Percentiles rank a stretch among this genome's conserved stretches.
phyloP scores from a whole-genome alignment of 2,329 filamentous ascomycete genomes.

The Pleomassaria siparia region DNA sequence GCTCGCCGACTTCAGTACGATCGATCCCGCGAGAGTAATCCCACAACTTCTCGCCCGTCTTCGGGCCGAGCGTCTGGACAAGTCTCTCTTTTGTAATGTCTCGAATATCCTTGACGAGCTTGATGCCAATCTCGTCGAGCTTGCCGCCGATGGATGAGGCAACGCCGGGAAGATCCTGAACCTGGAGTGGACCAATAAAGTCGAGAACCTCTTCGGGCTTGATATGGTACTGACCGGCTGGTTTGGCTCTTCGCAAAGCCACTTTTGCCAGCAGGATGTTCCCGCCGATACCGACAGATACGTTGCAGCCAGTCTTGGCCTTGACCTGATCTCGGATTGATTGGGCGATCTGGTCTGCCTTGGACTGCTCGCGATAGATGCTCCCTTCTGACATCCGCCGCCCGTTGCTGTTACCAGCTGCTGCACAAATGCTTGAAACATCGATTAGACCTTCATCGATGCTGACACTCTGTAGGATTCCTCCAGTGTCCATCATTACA shows the following conservation, averaged over 20 bases:
- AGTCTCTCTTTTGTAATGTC: conserved; percentile 75
- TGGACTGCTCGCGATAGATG: conserved; percentile 75
- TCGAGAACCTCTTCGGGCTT: conserved; percentile 77
- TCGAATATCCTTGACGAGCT: conserved; percentile 79
- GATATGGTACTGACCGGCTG: conserved; percentile 87
- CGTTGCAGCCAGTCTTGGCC: conserved; percentile 75
- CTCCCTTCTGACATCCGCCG: conserved; percentile 66
- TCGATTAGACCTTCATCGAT: conserved; percentile 94
- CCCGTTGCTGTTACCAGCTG: conserved; percentile 67
- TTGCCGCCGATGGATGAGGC: conserved; percentile 86
- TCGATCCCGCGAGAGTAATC: conserved; percentile 92
- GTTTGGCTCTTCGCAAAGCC: conserved; percentile 87
- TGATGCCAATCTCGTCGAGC: conserved; percentile 82
- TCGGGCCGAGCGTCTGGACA: conserved; percentile 74
- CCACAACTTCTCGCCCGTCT: conserved; percentile 87
- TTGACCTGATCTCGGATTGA: conserved; percentile 70
- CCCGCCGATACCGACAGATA: conserved; percentile 87
- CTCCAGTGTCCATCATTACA: conserved; percentile 75
- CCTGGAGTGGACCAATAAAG: conserved; percentile 74
- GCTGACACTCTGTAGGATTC: conserved; percentile 91
- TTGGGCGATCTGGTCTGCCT: conserved; percentile 71
- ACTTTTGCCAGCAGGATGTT: conserved; percentile 93
- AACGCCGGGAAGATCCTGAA: conserved; percentile 86
- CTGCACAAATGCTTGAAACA: conserved; percentile 69
- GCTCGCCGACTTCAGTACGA: conserved; percentile 78